Evolutionary conservation across 2,329 filamentous ascomycete species (phyloP), one percentile per base, ranked within the genome.

Genomic region (Periconia macrospinosa): DNA sequence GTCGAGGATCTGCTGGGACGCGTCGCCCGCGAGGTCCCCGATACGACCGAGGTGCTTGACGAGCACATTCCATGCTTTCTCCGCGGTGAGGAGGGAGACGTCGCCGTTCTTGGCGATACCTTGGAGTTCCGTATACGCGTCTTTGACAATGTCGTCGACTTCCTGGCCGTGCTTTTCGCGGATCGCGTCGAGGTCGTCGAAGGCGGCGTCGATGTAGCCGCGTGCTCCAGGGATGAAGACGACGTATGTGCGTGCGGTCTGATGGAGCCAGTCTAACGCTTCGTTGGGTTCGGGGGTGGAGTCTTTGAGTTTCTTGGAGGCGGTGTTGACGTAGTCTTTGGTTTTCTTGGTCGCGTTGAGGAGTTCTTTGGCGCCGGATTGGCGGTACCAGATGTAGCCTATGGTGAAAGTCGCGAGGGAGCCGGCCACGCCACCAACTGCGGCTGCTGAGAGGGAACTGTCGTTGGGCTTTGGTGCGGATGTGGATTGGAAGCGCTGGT

Each of bases 171-270:
- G 87, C 66, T 87, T 87, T 58, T 83, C 74, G 43, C 85, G 82
- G 30, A 92, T 79, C 30, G 81, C 83, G 46, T 91, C 88, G 42
- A 90, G 77, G 61, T 91, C 88, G 20, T 87, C 78, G 73, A 92
- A 92, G 0, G 83, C 84, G 1, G 79, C 74, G 66, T 92, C 87
- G 45, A 92, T 83, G 62, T 89, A 90, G 45, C 79, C 75, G 30
- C 82, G 82, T 2, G 86, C 88, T 13, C 89, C 89, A 0, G 89
- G 89, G 30, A 92, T 83, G 79, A 87, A 90, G 2, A 77, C 78
- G 2, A 87, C 86, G 66, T 92, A 92, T 20, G 85, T 85, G 67
- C 84, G 85, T 27, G 85, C 84, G 13, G 86, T 85, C 53, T 85
- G 77, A 64, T 85, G 85, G 55, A 92, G 81, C 76, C 83, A 86